Evolutionary conservation across 2,329 filamentous ascomycete species (phyloP).

Genomic region (Aspergillus pseudotamarii): DNA sequence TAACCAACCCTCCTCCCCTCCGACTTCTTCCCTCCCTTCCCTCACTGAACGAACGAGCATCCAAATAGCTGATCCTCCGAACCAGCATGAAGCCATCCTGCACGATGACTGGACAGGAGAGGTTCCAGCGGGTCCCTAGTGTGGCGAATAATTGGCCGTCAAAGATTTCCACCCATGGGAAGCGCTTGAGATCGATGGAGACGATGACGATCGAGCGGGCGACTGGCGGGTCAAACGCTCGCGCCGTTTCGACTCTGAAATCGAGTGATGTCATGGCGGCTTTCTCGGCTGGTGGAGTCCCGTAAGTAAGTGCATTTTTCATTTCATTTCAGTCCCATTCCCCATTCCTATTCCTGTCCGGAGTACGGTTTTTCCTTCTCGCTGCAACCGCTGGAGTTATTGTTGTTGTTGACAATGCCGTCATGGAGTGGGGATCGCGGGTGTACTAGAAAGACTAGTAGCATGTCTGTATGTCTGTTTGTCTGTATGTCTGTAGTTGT

Average conservation of each 20-base stretch:
- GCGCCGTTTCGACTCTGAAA: conserved; percentile 25
- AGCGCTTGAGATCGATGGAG: conserved; percentile 34
- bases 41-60: background rate
- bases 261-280: conserved; percentile 33
- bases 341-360: background rate
- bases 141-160: conserved; percentile 24
- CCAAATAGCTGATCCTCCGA: conserved; percentile 14
- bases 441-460: background rate
- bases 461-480: background rate
- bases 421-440: conserved; percentile 5
- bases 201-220: conserved; percentile 35
- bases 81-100: conserved; percentile 24
- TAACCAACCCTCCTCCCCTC: background rate
- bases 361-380: background rate
- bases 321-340: background rate
- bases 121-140: conserved; percentile 9
- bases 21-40: background rate
- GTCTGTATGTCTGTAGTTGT: background rate
- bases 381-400: background rate
- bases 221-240: conserved; percentile 31
- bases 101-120: conserved; percentile 30
- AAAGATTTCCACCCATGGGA: conserved; percentile 28
- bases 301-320: background rate
- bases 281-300: background rate
- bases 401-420: background rate